Evolutionary conservation across 352 stramenopile genomes (phyloP).

Genomic region (Phytophthora citrophthora): DNA sequence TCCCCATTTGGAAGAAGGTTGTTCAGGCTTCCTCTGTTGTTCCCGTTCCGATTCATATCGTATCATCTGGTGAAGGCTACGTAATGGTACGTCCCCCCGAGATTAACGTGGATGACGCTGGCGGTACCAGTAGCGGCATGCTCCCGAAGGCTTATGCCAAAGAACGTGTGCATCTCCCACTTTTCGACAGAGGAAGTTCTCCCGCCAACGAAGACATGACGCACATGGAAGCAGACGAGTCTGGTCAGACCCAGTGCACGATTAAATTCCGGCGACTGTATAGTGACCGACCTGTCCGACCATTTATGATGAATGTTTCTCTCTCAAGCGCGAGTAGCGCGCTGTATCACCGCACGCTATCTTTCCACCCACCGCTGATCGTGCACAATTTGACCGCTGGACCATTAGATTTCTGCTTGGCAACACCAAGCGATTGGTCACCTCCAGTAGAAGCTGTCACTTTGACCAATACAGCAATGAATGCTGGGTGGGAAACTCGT

Average conservation of each 20-base stretch:
- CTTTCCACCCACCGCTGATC: slow-evolving; percentile 81
- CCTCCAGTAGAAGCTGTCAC: slow-evolving; percentile 50
- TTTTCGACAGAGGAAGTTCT: slow-evolving; percentile 63
- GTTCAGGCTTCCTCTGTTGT: slow-evolving; percentile 66
- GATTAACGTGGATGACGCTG: slow-evolving; percentile 43
- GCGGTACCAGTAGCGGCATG: slow-evolving; percentile 11
- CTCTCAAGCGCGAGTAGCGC: slow-evolving; percentile 60
- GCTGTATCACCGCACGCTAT: slow-evolving; percentile 76
- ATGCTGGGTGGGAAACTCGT: slow-evolving; percentile 73
- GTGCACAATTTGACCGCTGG: slow-evolving; percentile 82
- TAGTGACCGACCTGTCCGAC: slow-evolving; percentile 76
- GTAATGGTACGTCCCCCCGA: slow-evolving; percentile 76
- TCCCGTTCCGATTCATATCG: slow-evolving; percentile 76
- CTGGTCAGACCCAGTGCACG: slow-evolving; percentile 38
- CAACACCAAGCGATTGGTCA: slow-evolving; percentile 76
- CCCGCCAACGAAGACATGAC: slow-evolving; percentile 36
- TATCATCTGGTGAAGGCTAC: slow-evolving; percentile 73
- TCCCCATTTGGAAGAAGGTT: slow-evolving; percentile 73
- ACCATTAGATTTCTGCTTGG: slow-evolving; percentile 74
- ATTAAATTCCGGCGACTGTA: slow-evolving; percentile 86
- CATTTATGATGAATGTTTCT: slow-evolving; percentile 81
- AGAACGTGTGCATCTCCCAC: slow-evolving; percentile 67
- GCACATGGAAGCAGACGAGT: slow-evolving; percentile 42
- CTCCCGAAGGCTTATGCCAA: slow-evolving; percentile 78
- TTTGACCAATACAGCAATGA: slow-evolving; percentile 43